Base-by-base conservation (phyloP, 139 green algal species). In the Tetradesmus obliquus region DNA sequence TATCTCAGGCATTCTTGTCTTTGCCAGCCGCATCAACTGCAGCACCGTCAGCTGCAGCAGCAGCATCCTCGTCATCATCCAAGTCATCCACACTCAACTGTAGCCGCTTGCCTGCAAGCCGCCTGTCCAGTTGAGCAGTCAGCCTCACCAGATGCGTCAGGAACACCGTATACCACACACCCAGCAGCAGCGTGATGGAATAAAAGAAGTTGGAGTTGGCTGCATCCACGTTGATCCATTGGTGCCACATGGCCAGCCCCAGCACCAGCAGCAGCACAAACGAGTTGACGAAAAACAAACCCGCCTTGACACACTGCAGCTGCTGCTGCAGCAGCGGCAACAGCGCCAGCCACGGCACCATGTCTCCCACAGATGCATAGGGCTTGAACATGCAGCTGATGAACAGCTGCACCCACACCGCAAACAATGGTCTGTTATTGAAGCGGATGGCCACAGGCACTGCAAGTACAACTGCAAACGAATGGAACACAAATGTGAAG, bases 151-250 rank as follows among this genome's bases (percentile, higher is more conserved):
- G 55, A 57, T 93, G 91, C 22, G 91, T 74, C 54, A 94, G 32
- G 20, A 94, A 72, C 80, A 95, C 5, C 5, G 95, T 91, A 55
- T 97, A 94, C 94, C 94, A 97, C 32, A 89, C 92, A n/a, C 93
- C 95, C 57, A 96, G 93, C 54, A 96, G 80, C 72, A 98, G 91
- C 87, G 95, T 97, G 45, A 97, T 96, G 1, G 96, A 97, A 89
- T 97, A 98, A 91, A 94, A 97, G 62, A 98, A 98, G 92, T 98
- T 98, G 58, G 95, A 91, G 90, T 98, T 98, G 58, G 95, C 96
- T 17, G 93, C 94, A 82, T 95, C 93, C 24, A 94, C 71, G 5
- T 93, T 82, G n/a, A 98, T 95, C 97, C 97, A 98, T 88, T 96
- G 93, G 86, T 94, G 85, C 95, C 94, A 96, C 93, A 97, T 97